Evolutionary conservation across 2,329 filamentous ascomycete species (phyloP), one percentile per base, ranked within the genome.

Genomic region (Fusarium keratoplasticum): DNA sequence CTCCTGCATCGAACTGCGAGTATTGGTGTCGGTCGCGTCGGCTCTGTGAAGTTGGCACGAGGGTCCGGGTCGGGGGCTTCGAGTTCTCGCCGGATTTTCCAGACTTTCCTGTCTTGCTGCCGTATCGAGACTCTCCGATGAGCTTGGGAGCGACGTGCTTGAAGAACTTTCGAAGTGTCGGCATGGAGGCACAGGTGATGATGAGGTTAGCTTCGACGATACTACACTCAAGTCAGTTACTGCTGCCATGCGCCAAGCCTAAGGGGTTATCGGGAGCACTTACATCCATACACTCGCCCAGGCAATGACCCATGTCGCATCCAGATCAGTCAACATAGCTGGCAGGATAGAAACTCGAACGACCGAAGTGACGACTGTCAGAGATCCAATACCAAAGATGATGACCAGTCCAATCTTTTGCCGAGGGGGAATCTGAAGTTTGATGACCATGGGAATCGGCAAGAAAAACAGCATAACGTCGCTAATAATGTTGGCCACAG

Each of bases 381-480:
- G 36, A 1, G 76, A 83, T 20, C 85, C 86, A 11, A 88, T 78
- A 6, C 82, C 83, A 57, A 89, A 87, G 25, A 88, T 83, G 0
- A 81, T 70, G 2, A 83, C 76, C 3, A 87, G 75, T 1, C 82
- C 85, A n/a, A 87, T 66, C 74, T 87, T 89, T 66, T 88, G 86
- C 55, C 82, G 83, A 27, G 74, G 72, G 0, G 86, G 85, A 38
- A 89, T 82, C 58, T 85, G 83, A 1, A 88, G 75, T n/a, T 80
- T 80, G 29, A 85, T 75, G 0, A 89, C 80, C 38, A 87, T 85
- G 0, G 83, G 84, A 31, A 88, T 82, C 0, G 87, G 87, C 3
- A 89, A 73, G 1, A 82, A 71, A 57, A 87, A 86, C 18, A 87
- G 82, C 7, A 87, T 72, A 6, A 89, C 60, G 71, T 88, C 86